These are phyloP conservation scores for Alternaria sp. DNA, from an alignment of 2,329 filamentous ascomycete species.

Conservation along the genomic window DNA sequence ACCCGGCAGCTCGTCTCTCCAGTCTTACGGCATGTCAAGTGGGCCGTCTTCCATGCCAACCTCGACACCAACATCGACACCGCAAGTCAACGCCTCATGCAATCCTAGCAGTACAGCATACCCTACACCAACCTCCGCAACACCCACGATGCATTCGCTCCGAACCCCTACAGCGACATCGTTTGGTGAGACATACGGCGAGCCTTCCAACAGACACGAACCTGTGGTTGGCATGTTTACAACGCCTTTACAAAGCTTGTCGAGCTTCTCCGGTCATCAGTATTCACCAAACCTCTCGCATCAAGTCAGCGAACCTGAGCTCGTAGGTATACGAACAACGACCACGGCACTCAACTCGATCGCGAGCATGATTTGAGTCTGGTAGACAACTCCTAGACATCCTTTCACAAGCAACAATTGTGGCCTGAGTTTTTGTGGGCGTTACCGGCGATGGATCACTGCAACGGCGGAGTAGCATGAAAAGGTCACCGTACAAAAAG, in stretches of 20 bases:
- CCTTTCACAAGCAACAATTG: not conserved
- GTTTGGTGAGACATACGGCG: slow-evolving; percentile 23
- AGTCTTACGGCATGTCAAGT: slow-evolving; percentile 36
- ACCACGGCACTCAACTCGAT: slow-evolving; percentile 45
- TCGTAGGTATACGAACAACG: slow-evolving; percentile 45
- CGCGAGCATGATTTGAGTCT: slow-evolving; percentile 46
- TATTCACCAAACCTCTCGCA: slow-evolving; percentile 32
- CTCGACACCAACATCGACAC: slow-evolving; percentile 33
- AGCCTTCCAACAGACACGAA: slow-evolving; percentile 27
- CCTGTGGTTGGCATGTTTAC: slow-evolving; percentile 44
- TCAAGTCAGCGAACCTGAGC: slow-evolving; percentile 47
- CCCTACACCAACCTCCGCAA: slow-evolving; percentile 36
- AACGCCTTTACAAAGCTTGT: slow-evolving; percentile 41
- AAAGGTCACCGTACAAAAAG: not conserved
- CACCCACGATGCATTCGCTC: slow-evolving; percentile 32
- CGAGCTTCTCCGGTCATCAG: slow-evolving; percentile 33
- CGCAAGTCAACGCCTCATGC: slow-evolving; percentile 29
- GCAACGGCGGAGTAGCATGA: not conserved
- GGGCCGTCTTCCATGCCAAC: slow-evolving; percentile 25
- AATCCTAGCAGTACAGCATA: slow-evolving; percentile 36
- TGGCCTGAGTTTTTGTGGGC: not conserved
- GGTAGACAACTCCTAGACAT: not conserved
- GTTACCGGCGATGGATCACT: not conserved
- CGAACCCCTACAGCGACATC: slow-evolving; percentile 31
- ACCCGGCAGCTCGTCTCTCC: slow-evolving; percentile 33